Evolutionary conservation across 1,139 yeast genomes (phyloP), one percentile per base, ranked within the genome.

Genomic region (Candida tunisiensis): DNA sequence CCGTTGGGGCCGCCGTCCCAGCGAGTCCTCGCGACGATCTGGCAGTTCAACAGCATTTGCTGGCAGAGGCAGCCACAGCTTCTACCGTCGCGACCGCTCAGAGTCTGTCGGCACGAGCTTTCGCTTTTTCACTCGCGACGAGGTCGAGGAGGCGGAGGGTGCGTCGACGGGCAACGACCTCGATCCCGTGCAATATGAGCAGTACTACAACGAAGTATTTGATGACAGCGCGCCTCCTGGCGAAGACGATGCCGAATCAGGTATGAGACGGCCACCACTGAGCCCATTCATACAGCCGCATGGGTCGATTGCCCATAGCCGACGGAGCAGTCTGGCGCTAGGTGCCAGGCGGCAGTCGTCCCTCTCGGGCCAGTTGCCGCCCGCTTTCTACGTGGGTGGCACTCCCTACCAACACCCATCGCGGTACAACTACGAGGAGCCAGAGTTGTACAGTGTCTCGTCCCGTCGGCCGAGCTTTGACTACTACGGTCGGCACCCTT

Each of bases 111-210:
- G 24, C 9, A 26, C 26, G 16, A 41, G 51, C 11, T 88, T 88
- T 53, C 64, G 69, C 34, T 85, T 83, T 49, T 88, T 88, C 51
- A 69, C 88, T 6, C 60, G 75, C 6, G 82, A 77, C 33, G 92
- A 82, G 41, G 72, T 88, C 26, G 85, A 77, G 42, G 60, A 62
- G 33, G 95, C 96, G 1, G 91, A 78, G 29, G 95, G 95, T 26
- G 57, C 60, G 2, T 69, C 91, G 1, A 77, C 92, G 2, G 54
- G 77, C 39, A 83, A 77, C 31, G 62, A 62, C 32, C 52, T 64
- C 15, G 67, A 61, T 27, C 52, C 53, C n/a, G 44, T 47, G 5
- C 53, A 46, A 22, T 43, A 45, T 40, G 42, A 31, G 27, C 35
- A 31, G 19, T 40, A 38, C 15, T 31, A 31, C 19, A 38, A 38